Evolutionary conservation across 169 alveolate genomes (phyloP).

Genomic region (Cyclospora cayetanensis): DNA sequence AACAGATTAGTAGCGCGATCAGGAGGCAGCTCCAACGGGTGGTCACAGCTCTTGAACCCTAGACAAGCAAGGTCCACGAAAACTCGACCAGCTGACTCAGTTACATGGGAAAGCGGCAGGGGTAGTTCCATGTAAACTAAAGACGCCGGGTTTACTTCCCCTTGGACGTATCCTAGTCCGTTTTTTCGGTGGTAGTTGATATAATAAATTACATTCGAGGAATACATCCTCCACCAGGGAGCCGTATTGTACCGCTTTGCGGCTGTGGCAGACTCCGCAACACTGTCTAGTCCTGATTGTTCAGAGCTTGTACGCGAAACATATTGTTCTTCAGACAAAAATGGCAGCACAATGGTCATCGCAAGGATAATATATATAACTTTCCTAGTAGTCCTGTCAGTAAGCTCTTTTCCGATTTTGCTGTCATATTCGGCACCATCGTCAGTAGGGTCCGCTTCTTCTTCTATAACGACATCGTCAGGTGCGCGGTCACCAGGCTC

Average conservation of each 20-base stretch:
- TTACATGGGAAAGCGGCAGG: constrained; percentile 53
- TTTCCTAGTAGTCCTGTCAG: constrained; percentile 87
- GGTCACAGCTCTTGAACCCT: constrained; percentile 59
- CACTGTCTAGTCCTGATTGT: constrained; percentile 46
- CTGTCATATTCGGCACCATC: constrained; percentile 74
- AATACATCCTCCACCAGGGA: constrained; percentile 62
- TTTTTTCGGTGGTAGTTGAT: constrained; percentile 64
- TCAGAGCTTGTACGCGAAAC: constrained; percentile 19
- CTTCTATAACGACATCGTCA: constrained; percentile 60
- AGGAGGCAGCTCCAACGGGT: constrained; percentile 55
- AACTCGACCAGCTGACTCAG: constrained; percentile 60
- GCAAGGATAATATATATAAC: constrained; percentile 70
- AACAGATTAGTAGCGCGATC: constrained; percentile 18
- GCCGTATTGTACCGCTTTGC: constrained; percentile 48
- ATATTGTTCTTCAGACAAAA: constrained; percentile 39
- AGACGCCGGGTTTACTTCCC: constrained; percentile 18
- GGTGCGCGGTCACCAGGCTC: constrained; percentile 54
- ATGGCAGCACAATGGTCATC: constrained; percentile 43
- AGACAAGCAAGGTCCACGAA: constrained; percentile 58
- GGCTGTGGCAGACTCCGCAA: constrained; percentile 71
- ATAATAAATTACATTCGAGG: constrained; percentile 19
- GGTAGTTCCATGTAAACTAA: constrained; percentile 59
- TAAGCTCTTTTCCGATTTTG: constrained; percentile 86
- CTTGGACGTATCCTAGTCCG: constrained; percentile 62
- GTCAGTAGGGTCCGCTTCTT: background rate